Evolutionary conservation across 2,329 filamentous ascomycete species (phyloP).

Genomic region (Fusarium bulbicola): DNA sequence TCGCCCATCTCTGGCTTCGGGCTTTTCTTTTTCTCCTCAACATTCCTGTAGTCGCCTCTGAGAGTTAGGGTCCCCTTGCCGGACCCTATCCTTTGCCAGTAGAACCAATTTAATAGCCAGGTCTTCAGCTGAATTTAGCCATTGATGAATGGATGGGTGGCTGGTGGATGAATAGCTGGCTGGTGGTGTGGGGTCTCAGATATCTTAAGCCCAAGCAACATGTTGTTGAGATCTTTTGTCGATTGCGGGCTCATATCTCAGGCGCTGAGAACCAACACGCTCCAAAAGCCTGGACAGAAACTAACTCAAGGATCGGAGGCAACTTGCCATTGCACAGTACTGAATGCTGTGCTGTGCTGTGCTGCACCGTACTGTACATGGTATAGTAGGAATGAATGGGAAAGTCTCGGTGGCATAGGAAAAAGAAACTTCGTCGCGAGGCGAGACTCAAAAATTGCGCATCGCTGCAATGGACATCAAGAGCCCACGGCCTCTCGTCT

Average conservation of each 20-base stretch:
- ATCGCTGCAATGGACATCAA: neutral
- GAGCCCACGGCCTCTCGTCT: neutral
- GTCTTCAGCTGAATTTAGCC: neutral
- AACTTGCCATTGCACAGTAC: neutral
- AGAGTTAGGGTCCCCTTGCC: neutral
- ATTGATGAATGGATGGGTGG: neutral
- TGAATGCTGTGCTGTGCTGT: neutral
- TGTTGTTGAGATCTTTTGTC: slow-evolving; percentile 4
- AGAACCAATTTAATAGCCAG: neutral
- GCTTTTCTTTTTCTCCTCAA: slow-evolving; percentile 9
- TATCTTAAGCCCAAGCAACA: neutral
- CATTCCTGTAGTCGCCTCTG: neutral
- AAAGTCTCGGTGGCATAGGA: neutral
- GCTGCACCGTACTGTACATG: neutral
- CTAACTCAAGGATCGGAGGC: neutral
- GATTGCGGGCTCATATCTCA: slow-evolving; percentile 31
- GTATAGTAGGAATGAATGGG: neutral
- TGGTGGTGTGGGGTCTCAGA: slow-evolving; percentile 12
- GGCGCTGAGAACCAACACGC: slow-evolving; percentile 20
- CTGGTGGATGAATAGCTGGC: neutral
- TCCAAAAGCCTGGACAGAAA: slow-evolving; percentile 1
- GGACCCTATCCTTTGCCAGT: neutral
- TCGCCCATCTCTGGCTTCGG: neutral
- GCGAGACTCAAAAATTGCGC: neutral
- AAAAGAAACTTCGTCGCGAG: neutral